Evolutionary conservation across 1,284 basidiomycete species (phyloP), one percentile per base, ranked within the genome.

Genomic region (Hemileia vastatrix): DNA sequence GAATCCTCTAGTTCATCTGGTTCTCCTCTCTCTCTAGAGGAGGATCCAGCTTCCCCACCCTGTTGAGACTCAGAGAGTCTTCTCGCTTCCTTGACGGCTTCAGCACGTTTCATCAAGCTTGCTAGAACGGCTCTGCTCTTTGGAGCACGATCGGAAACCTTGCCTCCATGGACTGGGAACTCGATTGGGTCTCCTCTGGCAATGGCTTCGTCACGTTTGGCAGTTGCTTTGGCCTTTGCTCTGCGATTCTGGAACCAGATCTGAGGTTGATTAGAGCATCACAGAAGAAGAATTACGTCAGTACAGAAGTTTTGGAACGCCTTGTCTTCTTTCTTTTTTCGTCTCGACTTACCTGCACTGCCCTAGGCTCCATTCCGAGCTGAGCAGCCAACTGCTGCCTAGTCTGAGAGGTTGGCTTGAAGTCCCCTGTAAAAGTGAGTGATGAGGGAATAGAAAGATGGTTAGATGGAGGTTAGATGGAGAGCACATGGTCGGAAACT

Each of bases 211-310:
- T 57, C 65, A 48, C 59, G 57, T 56, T 67, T 70, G 19, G 67
- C 67, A 56, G 65, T 43, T 5, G 69, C 65, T 56, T 72, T 72
- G 0, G 71, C 71, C 45, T 72, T 72, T 2, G 71, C 71, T 6
- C 71, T 59, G 2, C 71, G 66, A 32, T 72, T 71, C 57, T 71
- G 69, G 48, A 70, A 70, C 69, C 69, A 70, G 36, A 70, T 69
- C 64, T 63, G 21, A 21, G 19, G 9, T 6, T 31, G 27, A 50
- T 15, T 43, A 54, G 15, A 48, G 15, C 4, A 44, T 31, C 33
- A 54, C 19, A 15, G 13, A 32, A 31, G 18, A 18, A 27, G 18
- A 43, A 43, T 24, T 3, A n/a, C 13, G 15, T n/a, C 21, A 54
- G 51, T n/a, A 21, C 8, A n/a, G 9, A 18, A 8, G n/a, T 45